Conservation (phyloP, 2,329 filamentous ascomycete species). For the Pezizomycotina sp. region DNA sequence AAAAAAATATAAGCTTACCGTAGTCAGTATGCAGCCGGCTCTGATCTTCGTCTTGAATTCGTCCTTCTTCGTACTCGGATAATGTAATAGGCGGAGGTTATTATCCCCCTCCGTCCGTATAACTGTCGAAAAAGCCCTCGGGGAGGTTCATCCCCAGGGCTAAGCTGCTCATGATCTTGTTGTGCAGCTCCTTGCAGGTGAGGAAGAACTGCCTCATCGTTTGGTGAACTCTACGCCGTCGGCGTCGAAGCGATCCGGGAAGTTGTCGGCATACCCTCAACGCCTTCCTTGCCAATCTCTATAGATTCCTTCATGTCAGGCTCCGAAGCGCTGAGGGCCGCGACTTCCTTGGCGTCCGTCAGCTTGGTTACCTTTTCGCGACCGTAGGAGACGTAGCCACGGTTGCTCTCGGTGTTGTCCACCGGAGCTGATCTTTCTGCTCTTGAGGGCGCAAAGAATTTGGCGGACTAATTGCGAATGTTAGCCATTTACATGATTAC, state of each 20-base stretch:
- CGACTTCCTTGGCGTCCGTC: slow-evolving; percentile 40
- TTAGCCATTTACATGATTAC: slow-evolving; percentile 9
- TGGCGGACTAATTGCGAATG: slow-evolving; percentile 36
- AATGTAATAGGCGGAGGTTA: slow-evolving; percentile 58
- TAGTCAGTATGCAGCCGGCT: slow-evolving; percentile 64
- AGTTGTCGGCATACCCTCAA: slow-evolving; percentile 49
- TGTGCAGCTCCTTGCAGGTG: slow-evolving; percentile 57
- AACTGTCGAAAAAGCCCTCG: slow-evolving; percentile 58
- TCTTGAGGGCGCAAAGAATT: slow-evolving; percentile 51
- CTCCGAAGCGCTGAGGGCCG: slow-evolving; percentile 38
- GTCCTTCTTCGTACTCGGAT: slow-evolving; percentile 49
- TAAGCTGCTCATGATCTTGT: slow-evolving; percentile 67
- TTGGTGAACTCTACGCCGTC: slow-evolving; percentile 44
- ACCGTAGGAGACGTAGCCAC: slow-evolving; percentile 53
- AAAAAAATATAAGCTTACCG: slow-evolving; percentile 28
- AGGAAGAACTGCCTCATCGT: slow-evolving; percentile 60
- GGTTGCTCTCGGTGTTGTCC: slow-evolving; percentile 59
- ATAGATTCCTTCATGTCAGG: slow-evolving; percentile 49
- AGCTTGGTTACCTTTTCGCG: slow-evolving; percentile 54
- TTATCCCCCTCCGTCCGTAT: slow-evolving; percentile 54
- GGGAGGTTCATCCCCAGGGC: slow-evolving; percentile 63
- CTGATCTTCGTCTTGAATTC: slow-evolving; percentile 54
- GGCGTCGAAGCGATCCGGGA: slow-evolving; percentile 44
- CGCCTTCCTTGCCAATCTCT: slow-evolving; percentile 46
- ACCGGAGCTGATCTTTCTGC: slow-evolving; percentile 49